Evolutionary conservation across 805 yeast genomes (phyloP), one percentile per base, ranked within the genome.

Genomic region (Ogataea thermomethanolica): DNA sequence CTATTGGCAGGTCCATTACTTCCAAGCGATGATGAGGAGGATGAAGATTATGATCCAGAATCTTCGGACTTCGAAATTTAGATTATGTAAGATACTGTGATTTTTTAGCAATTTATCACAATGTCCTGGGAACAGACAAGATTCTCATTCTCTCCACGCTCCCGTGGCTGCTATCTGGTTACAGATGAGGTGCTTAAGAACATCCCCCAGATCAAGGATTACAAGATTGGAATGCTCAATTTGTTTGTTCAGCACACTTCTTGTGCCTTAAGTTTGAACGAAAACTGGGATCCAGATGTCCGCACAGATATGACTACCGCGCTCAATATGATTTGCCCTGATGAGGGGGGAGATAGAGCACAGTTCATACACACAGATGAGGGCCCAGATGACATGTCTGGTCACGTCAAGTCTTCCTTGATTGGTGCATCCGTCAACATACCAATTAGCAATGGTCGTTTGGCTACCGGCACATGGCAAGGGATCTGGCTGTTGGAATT

Each of bases 361-460:
- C 34, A 30, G 3, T 82, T 81, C 50, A 53, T 71, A 33, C 90
- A 81, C 57, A 76, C 73, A 10, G 91, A 82, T 39, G 95, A 85
- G 60, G 95, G 87, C 1, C 72, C 84, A 3, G 95, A 86, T 56
- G 95, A 85, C 57, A 81, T 84, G 89, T 86, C 91, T 2, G 84
- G 90, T 0, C 95, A 85, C 59, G 79, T 80, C 37, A 80, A 84
- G 55, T 70, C 84, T 13, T 62, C 76, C 2, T 44, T 71, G 34
- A 71, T 81, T 8, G 93, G 95, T 13, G 81, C 78, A 7, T 69
- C 78, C 3, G 63, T 85, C 21, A 67, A 76, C 3, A 76, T 85
- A 30, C 95, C 95, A 2, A 84, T 85, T 35, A 57, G 70, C 15
- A 74, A 84, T 51, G 95, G 95, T 1, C 58, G 67, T 25, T 63